Conservation (phyloP, 169 alveolate species). For the Amoebophrya sp. region DNA sequence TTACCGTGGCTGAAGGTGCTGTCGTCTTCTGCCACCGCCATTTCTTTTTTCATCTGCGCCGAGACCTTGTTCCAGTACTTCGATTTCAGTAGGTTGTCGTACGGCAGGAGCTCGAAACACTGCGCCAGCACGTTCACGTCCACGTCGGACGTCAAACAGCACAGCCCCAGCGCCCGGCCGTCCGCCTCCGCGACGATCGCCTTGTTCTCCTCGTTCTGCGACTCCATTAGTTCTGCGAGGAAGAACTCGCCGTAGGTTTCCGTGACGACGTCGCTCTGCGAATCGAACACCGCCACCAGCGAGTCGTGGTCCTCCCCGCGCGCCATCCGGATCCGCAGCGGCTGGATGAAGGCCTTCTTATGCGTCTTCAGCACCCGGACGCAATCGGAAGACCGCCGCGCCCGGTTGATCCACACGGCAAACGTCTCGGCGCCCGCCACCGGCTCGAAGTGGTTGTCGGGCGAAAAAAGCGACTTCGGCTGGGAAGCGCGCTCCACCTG, state of each 20-base stretch:
- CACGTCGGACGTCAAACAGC: slow-evolving; percentile 57
- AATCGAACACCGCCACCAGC: slow-evolving; percentile 64
- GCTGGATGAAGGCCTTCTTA: slow-evolving; percentile 31
- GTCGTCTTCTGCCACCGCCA: background rate
- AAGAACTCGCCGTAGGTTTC: slow-evolving; percentile 68
- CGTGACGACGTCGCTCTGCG: slow-evolving; percentile 63
- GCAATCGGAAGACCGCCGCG: background rate
- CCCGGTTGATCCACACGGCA: background rate
- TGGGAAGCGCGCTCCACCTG: too few relatives aligned
- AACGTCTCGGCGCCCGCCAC: background rate
- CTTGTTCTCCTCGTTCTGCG: slow-evolving; percentile 53
- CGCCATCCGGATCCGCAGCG: slow-evolving; percentile 60
- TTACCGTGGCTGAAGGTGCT: background rate
- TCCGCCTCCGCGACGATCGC: slow-evolving; percentile 48
- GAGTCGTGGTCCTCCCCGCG: slow-evolving; percentile 72
- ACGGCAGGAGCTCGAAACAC: slow-evolving; percentile 26
- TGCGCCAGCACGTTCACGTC: slow-evolving; percentile 37
- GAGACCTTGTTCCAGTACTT: background rate
- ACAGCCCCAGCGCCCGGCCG: slow-evolving; percentile 60
- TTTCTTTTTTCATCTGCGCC: background rate
- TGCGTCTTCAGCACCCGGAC: background rate
- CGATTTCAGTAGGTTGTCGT: slow-evolving; percentile 16
- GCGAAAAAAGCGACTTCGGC: background rate
- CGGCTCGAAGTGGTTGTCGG: background rate
- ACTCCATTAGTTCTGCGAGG: slow-evolving; percentile 72